Percentiles rank a stretch among this genome's conserved stretches.
phyloP scores from a whole-genome alignment of 148 eudicot species.

The Cornus suecica region DNA sequence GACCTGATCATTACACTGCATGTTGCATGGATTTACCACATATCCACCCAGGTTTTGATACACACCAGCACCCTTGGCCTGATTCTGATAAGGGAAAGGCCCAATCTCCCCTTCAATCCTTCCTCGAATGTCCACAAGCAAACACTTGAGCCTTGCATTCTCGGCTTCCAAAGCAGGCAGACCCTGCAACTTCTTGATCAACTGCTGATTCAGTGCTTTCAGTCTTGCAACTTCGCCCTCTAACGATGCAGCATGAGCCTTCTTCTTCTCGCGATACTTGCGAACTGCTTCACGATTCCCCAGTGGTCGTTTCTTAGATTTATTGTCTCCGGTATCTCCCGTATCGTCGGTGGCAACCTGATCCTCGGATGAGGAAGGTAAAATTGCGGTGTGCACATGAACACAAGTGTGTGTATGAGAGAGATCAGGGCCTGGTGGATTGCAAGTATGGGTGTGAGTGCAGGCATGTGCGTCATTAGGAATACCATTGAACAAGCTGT shows the following conservation, averaged over 20 bases:
- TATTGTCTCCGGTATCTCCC: slow-evolving; percentile 64
- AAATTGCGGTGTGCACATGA: slow-evolving; percentile 80
- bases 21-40: slow-evolving; percentile 67
- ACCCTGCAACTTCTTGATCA: slow-evolving; percentile 75
- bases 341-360: slow-evolving; percentile 68
- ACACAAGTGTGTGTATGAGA: slow-evolving; percentile 89
- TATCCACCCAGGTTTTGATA: slow-evolving; percentile 54
- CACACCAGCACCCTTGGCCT: slow-evolving; percentile 42
- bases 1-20: slow-evolving; percentile 65
- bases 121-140: slow-evolving; percentile 92
- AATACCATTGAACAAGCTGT: slow-evolving; percentile 66
- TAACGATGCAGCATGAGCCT: slow-evolving; percentile 73
- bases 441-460: slow-evolving; percentile 88
- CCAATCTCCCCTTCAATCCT: slow-evolving; percentile 95
- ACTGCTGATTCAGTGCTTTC: slow-evolving; percentile 77
- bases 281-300: slow-evolving; percentile 93
- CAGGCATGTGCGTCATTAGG: slow-evolving; percentile 78
- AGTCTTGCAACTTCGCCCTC: slow-evolving; percentile 87
- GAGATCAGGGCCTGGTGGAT: slow-evolving; percentile 83
- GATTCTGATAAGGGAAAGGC: slow-evolving; percentile 85
- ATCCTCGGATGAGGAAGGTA: slow-evolving; percentile 56
- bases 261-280: slow-evolving; percentile 94
- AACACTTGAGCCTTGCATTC: slow-evolving; percentile 80
- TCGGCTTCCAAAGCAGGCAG: slow-evolving; percentile 81
- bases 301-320: slow-evolving; percentile 51